Conservation (phyloP, 345 rosid species). For the Heritiera littoralis region DNA sequence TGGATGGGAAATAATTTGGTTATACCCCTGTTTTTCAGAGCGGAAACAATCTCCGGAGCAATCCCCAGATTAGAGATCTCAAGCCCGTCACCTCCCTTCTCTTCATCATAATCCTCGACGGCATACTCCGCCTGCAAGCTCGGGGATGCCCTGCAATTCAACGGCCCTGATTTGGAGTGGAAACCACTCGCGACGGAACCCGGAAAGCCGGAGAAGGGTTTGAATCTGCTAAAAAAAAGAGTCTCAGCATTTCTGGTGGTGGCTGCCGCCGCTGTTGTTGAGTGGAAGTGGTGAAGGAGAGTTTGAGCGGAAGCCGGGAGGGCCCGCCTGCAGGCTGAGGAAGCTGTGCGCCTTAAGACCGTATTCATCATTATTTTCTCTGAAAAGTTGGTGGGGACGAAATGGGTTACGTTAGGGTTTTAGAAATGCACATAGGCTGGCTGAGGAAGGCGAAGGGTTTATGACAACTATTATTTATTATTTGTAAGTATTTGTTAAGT, state of each 20-base stretch:
- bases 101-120: conserved; percentile 49
- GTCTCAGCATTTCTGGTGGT: not conserved
- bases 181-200: conserved; percentile 35
- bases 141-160: conserved; percentile 47
- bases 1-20: conserved; percentile 86
- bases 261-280: not conserved
- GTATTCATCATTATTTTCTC: conserved; percentile 7
- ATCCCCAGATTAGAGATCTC: conserved; percentile 69
- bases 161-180: conserved; percentile 53
- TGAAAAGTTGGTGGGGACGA: not conserved
- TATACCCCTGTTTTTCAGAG: conserved; percentile 66
- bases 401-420: conserved; percentile 10
- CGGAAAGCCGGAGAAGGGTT: not conserved
- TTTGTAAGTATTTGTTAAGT: too few relatives aligned
- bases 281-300: conserved; percentile 3
- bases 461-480: not conserved
- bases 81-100: conserved; percentile 58
- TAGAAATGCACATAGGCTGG: not conserved
- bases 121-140: conserved; percentile 51
- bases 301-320: conserved; percentile 11
- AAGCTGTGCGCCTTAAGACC: conserved; percentile 5
- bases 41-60: conserved; percentile 66
- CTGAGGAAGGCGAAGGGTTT: not conserved
- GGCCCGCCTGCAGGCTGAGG: conserved; percentile 16
- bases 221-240: not conserved